phyloP scores from a whole-genome alignment of 768 basidiomycete genomes.

The Mycena rosella region DNA sequence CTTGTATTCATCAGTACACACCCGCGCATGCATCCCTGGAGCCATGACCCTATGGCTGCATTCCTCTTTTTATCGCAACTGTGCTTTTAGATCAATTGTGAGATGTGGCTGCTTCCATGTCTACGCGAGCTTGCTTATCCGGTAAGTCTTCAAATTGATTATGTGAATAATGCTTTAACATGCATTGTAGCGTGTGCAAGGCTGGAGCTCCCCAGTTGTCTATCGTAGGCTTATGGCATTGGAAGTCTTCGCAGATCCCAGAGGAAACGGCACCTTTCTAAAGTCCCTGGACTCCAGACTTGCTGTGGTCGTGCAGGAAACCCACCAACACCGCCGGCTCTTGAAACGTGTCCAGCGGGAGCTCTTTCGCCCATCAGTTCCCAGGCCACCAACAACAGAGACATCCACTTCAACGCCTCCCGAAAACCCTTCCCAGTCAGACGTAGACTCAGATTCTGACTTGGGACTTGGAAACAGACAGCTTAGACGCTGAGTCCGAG shows the following conservation, averaged over 20 bases:
- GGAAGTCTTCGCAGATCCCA: neutral
- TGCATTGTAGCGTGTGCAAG: neutral
- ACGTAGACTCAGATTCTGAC: too few relatives aligned
- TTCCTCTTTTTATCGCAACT: neutral
- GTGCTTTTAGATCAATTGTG: neutral
- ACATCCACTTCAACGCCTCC: too few relatives aligned
- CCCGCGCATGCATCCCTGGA: constrained; percentile 1
- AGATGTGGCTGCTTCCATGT: constrained; percentile 1
- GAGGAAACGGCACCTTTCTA: neutral
- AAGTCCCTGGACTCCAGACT: neutral
- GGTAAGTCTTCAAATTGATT: neutral
- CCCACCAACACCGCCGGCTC: neutral
- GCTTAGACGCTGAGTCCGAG: too few relatives aligned
- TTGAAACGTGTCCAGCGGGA: neutral
- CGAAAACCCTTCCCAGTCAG: too few relatives aligned
- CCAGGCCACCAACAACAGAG: too few relatives aligned
- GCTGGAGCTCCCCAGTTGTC: neutral
- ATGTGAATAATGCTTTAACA: too few relatives aligned
- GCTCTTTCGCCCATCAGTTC: too few relatives aligned
- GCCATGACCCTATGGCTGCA: constrained; percentile 1
- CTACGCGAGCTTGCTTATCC: neutral
- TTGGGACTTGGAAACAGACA: too few relatives aligned
- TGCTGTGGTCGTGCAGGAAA: neutral
- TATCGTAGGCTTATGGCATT: neutral
- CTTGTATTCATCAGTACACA: neutral